These are phyloP conservation scores for Osmanthus fragrans DNA, from an alignment of 257 asterid genomes.

Conservation along the genomic window DNA sequence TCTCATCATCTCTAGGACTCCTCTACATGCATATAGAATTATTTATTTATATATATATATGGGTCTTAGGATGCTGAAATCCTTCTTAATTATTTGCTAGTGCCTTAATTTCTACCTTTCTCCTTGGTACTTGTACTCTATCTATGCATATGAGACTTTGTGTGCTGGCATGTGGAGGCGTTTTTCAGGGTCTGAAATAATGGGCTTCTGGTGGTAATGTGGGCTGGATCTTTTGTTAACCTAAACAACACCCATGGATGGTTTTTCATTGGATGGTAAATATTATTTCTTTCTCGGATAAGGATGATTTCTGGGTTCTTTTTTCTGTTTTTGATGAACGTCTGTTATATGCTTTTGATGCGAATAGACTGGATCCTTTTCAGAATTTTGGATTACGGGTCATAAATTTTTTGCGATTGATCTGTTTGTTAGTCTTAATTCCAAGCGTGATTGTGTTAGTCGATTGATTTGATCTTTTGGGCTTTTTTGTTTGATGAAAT, in stretches of 20 bases:
- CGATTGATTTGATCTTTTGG: not conserved
- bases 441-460: not conserved
- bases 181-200: conserved; percentile 27
- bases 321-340: conserved; percentile 14
- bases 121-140: conserved; percentile 38
- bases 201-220: conserved; percentile 39
- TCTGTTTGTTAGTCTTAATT: not conserved
- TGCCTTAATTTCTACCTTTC: conserved; percentile 22
- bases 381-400: not conserved
- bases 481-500: not conserved
- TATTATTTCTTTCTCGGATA: not conserved
- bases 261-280: conserved; percentile 38
- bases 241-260: conserved; percentile 29
- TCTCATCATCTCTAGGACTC: conserved; percentile 25
- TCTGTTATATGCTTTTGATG: not conserved
- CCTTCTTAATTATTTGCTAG: conserved; percentile 49
- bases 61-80: conserved; percentile 57
- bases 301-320: not conserved
- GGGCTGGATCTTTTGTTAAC: conserved; percentile 21
- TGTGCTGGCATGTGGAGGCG: conserved; percentile 24
- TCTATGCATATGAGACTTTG: conserved; percentile 9
- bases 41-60: conserved; percentile 28
- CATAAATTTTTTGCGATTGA: not conserved
- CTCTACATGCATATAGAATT: conserved; percentile 7
- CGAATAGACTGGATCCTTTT: not conserved